Evolutionary conservation across 2,329 filamentous ascomycete species (phyloP), one percentile per base, ranked within the genome.

Genomic region (Chrysoporthe deuterocubensis): DNA sequence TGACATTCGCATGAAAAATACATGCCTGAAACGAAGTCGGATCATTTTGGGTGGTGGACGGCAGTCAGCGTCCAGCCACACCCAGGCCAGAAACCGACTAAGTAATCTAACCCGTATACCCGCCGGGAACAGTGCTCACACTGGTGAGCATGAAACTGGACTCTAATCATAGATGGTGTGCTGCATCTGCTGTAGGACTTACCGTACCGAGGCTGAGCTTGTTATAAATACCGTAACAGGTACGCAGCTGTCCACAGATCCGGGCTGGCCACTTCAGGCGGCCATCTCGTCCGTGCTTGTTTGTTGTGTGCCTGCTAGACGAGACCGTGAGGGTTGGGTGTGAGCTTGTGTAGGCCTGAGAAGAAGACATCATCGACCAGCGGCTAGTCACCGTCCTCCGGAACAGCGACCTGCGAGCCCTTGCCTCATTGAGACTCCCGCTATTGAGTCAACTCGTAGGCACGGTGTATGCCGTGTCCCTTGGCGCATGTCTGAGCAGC

Each of bases 1-100:
- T 14, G 61, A n/a, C 40, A 56, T 54, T 54, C 56, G 61, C 61
- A 63, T 63, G 13, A 54, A 54, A 63, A 63, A 42, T 63, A 63
- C 61, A 46, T 61, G 21, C 59, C 59, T 61, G 59, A 61, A 61
- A 61, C 59, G 21, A 61, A 21, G 43, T 43, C 56, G 61, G 48
- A 42, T 21, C 37, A 44, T 11, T 21, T 32, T 43, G 34, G 50
- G 61, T 42, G 46, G 18, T 44, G 7, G n/a, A 52, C 42, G 14
- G n/a, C 40, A 18, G n/a, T 44, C 58, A 40, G 58, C 34, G 57
- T 42, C 34, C 40, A 40, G 60, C 37, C 48, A 32, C 43, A 42
- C 57, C 57, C 57, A 44, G 11, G n/a, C 57, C 57, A 43, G 26
- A 14, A 42, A 60, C 44, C 40, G 37, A 32, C 57, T 60, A 26